Conservation (phyloP, 768 basidiomycete species). For the Suillus sp. region DNA sequence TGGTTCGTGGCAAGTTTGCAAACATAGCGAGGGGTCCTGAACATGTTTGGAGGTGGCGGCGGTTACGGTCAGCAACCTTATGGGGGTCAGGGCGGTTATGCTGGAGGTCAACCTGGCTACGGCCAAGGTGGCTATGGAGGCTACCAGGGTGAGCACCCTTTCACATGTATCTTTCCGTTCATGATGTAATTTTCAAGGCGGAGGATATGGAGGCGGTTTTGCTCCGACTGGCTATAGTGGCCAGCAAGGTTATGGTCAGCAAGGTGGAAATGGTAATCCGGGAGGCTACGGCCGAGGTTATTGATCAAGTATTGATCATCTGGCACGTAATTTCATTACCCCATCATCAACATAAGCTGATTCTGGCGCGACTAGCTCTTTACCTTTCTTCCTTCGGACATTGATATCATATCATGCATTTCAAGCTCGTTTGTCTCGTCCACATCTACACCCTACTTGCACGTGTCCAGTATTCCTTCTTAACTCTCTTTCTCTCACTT, state of each 20-base stretch:
- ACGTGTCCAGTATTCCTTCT: slow-evolving; percentile 1
- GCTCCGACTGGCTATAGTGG: slow-evolving; percentile 23
- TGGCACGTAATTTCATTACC: background rate
- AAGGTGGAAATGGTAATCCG: slow-evolving; percentile 34
- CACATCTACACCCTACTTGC: slow-evolving; percentile 8
- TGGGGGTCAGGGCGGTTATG: slow-evolving; percentile 28
- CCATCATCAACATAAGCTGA: slow-evolving; percentile 10
- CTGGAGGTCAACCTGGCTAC: slow-evolving; percentile 32
- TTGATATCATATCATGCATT: background rate
- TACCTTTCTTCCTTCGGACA: background rate
- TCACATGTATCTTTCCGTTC: slow-evolving; percentile 5
- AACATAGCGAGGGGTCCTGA: slow-evolving; percentile 15
- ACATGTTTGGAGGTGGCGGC: slow-evolving; percentile 25
- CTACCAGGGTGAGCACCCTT: slow-evolving; percentile 21
- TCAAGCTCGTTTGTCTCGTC: background rate
- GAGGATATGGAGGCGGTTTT: slow-evolving; percentile 21
- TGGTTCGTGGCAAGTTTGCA: slow-evolving; percentile 21
- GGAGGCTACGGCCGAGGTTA: slow-evolving; percentile 27
- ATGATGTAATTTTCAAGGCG: slow-evolving; percentile 25
- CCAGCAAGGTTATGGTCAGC: slow-evolving; percentile 21
- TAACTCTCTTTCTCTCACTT: background rate
- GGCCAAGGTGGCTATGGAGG: slow-evolving; percentile 31
- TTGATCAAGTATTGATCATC: slow-evolving; percentile 1
- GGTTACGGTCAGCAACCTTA: slow-evolving; percentile 31
- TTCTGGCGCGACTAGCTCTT: background rate